Percentiles rank a stretch among this genome's conserved stretches.
Conservation (phyloP, 352 stramenopile genomes). For the Elongisporangium anandrum region DNA sequence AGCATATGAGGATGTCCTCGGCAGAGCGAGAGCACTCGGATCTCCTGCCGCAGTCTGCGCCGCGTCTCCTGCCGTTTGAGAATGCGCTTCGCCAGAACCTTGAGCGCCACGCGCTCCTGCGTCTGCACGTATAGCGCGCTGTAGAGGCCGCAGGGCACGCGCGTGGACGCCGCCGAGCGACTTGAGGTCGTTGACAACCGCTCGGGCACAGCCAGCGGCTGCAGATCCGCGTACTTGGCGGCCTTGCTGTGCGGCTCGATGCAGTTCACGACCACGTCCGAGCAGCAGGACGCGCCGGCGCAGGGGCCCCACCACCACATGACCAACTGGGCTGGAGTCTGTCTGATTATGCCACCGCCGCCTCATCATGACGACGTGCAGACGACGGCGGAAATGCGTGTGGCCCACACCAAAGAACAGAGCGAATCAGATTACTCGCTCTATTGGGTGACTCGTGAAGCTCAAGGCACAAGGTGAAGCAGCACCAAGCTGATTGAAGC, state of each 20-base stretch:
- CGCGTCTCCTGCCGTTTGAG: constrained; percentile 35
- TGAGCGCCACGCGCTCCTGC: constrained; percentile 67
- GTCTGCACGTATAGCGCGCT: constrained; percentile 43
- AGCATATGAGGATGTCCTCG: constrained; percentile 59
- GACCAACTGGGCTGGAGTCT: no score
- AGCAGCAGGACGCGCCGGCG: constrained; percentile 43
- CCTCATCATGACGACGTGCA: no score
- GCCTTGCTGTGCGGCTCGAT: not conserved
- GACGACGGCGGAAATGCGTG: no score
- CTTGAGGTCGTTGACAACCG: constrained; percentile 5
- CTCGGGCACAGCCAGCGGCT: constrained; percentile 22
- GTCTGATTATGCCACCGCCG: no score
- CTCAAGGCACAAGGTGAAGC: no score
- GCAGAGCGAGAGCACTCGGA: constrained; percentile 45
- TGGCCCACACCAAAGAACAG: no score
- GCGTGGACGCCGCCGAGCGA: not conserved
- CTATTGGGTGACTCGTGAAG: no score
- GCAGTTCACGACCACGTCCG: constrained; percentile 23
- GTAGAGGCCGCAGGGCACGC: constrained; percentile 46
- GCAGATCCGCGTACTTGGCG: constrained; percentile 48
- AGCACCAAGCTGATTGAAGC: no score
- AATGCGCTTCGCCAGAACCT: constrained; percentile 56
- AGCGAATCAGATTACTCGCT: no score
- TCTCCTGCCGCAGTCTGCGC: constrained; percentile 65
- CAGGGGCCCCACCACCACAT: constrained; percentile 72